Percentiles rank a stretch among this genome's conserved stretches.
phyloP scores from a whole-genome alignment of 1,284 basidiomycete species.

The Entoloma clypeatum region DNA sequence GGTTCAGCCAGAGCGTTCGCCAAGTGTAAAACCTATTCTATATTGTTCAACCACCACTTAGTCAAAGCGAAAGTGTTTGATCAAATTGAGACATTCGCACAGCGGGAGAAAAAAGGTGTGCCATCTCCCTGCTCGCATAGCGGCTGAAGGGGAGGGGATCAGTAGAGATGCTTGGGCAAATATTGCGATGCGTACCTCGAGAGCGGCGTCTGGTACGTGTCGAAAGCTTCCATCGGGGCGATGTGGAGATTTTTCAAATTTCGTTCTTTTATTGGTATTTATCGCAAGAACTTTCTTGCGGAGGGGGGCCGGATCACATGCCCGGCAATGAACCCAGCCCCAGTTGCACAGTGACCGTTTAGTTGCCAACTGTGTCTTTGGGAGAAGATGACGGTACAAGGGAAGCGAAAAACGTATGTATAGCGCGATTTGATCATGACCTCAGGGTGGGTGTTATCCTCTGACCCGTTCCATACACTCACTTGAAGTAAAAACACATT shows the following conservation, averaged over 20 bases:
- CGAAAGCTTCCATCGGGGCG: constrained; percentile 54
- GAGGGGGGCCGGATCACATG: no score
- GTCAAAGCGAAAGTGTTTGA: background rate
- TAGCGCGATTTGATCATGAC: no score
- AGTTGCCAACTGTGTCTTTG: no score
- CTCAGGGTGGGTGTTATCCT: no score
- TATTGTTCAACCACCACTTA: background rate
- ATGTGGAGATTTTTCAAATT: constrained; percentile 4
- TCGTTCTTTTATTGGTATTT: background rate
- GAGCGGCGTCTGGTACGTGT: constrained; percentile 73
- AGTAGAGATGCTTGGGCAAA: constrained; percentile 7
- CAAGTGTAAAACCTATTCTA: constrained; percentile 97
- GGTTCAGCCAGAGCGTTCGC: constrained; percentile 94
- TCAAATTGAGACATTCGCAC: constrained; percentile 40
- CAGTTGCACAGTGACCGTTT: no score
- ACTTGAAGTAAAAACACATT: no score
- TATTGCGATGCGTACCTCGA: constrained; percentile 49
- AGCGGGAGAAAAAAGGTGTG: constrained; percentile 88
- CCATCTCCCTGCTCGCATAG: constrained; percentile 99
- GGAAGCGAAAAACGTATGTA: no score
- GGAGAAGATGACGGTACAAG: no score
- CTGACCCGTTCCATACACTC: no score
- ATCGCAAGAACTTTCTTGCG: no score
- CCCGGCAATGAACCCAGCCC: no score
- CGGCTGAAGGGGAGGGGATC: constrained; percentile 53